Conservation (phyloP, 176 grass and related monocot genomes). For the Cenchrus americanus region DNA sequence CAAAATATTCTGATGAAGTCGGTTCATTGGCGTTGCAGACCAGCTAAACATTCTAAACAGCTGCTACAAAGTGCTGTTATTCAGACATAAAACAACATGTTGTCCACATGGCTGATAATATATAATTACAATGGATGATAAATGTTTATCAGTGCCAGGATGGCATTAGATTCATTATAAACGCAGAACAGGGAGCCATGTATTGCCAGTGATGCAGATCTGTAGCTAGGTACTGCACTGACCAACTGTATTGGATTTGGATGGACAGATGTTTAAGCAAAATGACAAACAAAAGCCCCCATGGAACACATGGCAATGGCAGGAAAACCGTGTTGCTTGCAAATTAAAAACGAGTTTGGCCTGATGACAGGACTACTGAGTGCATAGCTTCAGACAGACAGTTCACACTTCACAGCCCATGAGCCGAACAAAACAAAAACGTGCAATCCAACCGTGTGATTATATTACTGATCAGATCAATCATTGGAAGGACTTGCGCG, state of each 20-base stretch:
- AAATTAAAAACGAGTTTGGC: not conserved
- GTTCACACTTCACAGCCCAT: not conserved
- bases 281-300: not conserved
- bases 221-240: not conserved
- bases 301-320: conserved; percentile 28
- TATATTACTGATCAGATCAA: not conserved
- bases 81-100: conserved; percentile 15
- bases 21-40: not conserved
- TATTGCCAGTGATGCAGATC: conserved; percentile 12
- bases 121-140: not conserved
- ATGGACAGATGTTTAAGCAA: not conserved
- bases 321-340: not conserved
- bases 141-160: not conserved
- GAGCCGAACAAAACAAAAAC: not conserved
- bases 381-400: conserved; percentile 8
- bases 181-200: conserved; percentile 17
- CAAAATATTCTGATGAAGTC: not conserved
- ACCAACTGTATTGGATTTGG: not conserved
- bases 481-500: not conserved
- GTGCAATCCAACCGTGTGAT: not conserved
- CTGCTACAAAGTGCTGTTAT: not conserved
- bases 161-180: conserved; percentile 23
- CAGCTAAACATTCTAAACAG: conserved; percentile 15
- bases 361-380: not conserved
- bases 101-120: conserved; percentile 2